Evolutionary conservation across 2,329 filamentous ascomycete species (phyloP).

Genomic region (Fonsecaea pugnacius): DNA sequence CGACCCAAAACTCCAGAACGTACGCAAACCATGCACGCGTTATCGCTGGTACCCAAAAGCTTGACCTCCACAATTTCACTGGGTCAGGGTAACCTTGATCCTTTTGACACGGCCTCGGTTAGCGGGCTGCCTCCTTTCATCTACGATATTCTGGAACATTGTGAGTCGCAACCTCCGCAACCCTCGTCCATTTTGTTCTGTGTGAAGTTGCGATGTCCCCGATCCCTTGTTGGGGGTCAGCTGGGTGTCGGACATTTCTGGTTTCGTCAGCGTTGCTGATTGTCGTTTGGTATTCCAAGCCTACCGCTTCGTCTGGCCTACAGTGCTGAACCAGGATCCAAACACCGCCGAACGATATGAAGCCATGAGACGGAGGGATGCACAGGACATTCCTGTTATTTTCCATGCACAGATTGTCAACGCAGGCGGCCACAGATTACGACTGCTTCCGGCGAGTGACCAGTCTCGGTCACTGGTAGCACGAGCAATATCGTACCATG

Average conservation of each 20-base stretch:
- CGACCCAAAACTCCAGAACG: background rate
- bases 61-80: background rate
- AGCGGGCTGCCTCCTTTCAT: constrained; percentile 12
- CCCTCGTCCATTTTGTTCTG: background rate
- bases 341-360: background rate
- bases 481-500: constrained; percentile 17
- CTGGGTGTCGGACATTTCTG: background rate
- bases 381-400: background rate
- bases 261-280: background rate
- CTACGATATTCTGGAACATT: constrained; percentile 6
- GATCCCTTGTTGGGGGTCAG: background rate
- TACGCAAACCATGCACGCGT: background rate
- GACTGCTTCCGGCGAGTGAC: background rate
- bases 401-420: constrained; percentile 15
- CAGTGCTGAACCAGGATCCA: constrained; percentile 6
- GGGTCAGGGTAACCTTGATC: constrained; percentile 9
- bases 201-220: background rate
- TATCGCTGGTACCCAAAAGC: background rate
- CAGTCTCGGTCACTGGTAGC: constrained; percentile 6
- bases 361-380: background rate
- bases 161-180: background rate
- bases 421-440: background rate
- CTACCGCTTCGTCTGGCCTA: constrained; percentile 10
- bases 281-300: background rate
- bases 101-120: constrained; percentile 9